Percentiles rank a stretch among this genome's conserved stretches.
Conservation (phyloP, 169 alveolate species). For the Plasmodium malariae region DNA sequence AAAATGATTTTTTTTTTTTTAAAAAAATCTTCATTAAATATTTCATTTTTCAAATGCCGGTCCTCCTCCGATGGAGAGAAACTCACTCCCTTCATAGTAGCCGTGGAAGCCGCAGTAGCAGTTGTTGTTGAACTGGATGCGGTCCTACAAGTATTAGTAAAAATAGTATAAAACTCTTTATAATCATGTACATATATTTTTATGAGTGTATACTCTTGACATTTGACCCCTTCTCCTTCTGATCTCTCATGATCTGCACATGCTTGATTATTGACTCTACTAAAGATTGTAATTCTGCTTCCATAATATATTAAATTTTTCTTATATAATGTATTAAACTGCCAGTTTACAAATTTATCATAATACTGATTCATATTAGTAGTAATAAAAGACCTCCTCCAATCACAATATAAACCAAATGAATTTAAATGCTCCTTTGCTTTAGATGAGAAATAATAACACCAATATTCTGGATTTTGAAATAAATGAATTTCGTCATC, state of each 20-base stretch:
- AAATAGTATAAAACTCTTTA: conserved; percentile 66
- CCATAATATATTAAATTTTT: conserved; percentile 84
- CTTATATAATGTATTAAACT: conserved; percentile 93
- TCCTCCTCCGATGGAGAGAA: too few species aligned
- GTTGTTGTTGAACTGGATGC: neutral
- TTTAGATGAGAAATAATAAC: conserved; percentile 97
- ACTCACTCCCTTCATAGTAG: neutral
- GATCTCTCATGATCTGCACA: conserved; percentile 98
- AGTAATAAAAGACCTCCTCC: conserved; percentile 99
- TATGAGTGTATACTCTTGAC: conserved; percentile 98
- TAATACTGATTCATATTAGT: conserved; percentile 98
- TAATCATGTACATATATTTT: conserved; percentile 90
- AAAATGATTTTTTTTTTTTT: conserved; percentile 76
- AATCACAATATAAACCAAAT: conserved; percentile 92
- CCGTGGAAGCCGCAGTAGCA: neutral
- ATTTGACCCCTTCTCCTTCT: conserved; percentile 89
- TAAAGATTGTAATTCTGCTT: conserved; percentile 94
- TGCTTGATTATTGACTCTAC: conserved; percentile 95
- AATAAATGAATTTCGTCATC: conserved; percentile 96
- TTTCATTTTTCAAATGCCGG: conserved; percentile 13
- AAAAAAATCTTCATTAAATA: conserved; percentile 12
- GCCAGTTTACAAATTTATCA: conserved; percentile 97
- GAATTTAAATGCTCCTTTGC: conserved; percentile 94
- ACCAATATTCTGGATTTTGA: conserved; percentile 97
- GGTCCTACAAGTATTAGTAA: neutral